Conservation (phyloP, 1,284 basidiomycete species). For the Boletus subluridellus region DNA sequence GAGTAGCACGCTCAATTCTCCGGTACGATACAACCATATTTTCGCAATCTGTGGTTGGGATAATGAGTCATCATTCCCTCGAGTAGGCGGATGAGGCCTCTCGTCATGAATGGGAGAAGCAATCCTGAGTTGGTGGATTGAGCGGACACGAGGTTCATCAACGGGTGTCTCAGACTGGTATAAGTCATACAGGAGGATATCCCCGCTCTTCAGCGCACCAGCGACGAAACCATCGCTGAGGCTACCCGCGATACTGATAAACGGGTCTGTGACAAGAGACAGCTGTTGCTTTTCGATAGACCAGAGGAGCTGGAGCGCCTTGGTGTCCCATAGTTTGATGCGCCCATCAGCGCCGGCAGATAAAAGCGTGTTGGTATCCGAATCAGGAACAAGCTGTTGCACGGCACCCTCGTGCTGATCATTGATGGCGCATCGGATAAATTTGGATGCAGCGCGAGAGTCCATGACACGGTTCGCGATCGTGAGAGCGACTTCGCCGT, state of each 20-base stretch:
- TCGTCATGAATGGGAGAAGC: conserved; percentile 31
- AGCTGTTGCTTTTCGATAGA: conserved; percentile 44
- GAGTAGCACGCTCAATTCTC: conserved; percentile 17
- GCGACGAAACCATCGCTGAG: conserved; percentile 45
- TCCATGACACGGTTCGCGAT: conserved; percentile 59
- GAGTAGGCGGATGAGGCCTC: background rate
- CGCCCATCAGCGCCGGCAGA: conserved; percentile 61
- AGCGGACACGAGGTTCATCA: conserved; percentile 12
- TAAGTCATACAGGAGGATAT: conserved; percentile 53
- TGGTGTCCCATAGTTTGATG: conserved; percentile 70
- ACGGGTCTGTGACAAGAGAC: conserved; percentile 44
- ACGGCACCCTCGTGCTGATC: conserved; percentile 64
- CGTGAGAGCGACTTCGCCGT: conserved; percentile 67
- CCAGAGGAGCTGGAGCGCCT: conserved; percentile 56
- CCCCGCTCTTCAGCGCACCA: conserved; percentile 52
- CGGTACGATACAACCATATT: conserved; percentile 18
- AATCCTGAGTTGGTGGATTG: conserved; percentile 29
- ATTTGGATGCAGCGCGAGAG: conserved; percentile 44
- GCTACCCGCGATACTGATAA: conserved; percentile 47
- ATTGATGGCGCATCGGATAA: conserved; percentile 45
- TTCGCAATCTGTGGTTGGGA: conserved; percentile 14
- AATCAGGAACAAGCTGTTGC: conserved; percentile 50
- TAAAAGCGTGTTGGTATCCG: conserved; percentile 38
- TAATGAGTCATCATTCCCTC: background rate
- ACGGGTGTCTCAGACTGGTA: conserved; percentile 17